Base-by-base conservation (phyloP, 2,329 filamentous ascomycete species). In the Ascomycota sp. region DNA sequence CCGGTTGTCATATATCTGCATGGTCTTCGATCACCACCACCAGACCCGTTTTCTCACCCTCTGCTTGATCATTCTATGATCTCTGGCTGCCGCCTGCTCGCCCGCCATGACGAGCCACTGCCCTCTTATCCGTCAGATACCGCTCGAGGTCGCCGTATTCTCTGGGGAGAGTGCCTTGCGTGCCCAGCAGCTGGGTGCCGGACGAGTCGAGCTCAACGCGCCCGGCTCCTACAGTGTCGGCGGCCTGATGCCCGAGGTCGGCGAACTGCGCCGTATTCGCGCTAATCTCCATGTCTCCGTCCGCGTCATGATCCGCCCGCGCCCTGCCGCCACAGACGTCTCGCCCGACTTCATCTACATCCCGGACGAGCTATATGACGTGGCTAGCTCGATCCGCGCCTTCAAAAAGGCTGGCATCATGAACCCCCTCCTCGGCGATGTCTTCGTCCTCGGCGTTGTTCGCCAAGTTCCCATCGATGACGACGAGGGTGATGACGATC, bases 401-500 rank as follows among this genome's bases (percentile, higher is more conserved):
- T 56, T 67, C 40, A 53, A 49, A 28, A 38, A 38, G 1, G 41
- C 50, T 0, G 51, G 51, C 0, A 33, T 54, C 4, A 40, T 69
- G 30, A 39, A 51, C 19, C 36, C 45, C 0, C 36, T 39, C 2
- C 48, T 51, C 10, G 63, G 62, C 4, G 66, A 70, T 36, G 63
- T 63, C 1, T 70, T 71, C 37, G 65, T 71, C 7, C 66, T 70
- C 37, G 65, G 65, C 4, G 45, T 63, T 2, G 36, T 69, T 9
- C 34, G 31, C 22, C 30, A 35, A 15, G 27, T 31, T 10, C 5
- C 2, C 21, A 10, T 19, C 13, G 15, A 23, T 4, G 22, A 17
- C 11, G 12, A 11, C 13, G 23, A 24, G 3, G 27, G 33, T 2
- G 38, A 29, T 4, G 29, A 7, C 25, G 3, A 7, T 9, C 8